Conservation (phyloP, 352 stramenopile genomes). For the Saprolegnia parasitica region DNA sequence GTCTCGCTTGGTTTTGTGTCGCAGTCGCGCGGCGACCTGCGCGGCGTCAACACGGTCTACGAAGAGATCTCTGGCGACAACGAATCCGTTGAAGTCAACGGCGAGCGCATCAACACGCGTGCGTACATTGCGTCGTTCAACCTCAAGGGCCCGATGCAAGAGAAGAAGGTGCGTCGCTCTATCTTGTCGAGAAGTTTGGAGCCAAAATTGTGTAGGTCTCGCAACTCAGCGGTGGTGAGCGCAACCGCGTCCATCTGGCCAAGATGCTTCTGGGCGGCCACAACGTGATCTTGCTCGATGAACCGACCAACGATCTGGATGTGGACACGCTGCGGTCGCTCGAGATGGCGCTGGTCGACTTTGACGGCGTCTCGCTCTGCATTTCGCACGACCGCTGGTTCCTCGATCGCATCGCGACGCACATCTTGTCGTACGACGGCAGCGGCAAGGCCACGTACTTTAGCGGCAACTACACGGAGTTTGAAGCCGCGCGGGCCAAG, state of each 20-base stretch:
- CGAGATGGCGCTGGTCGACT: slow-evolving; percentile 78
- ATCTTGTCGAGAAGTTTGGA: slow-evolving; percentile 32
- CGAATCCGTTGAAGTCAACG: slow-evolving; percentile 71
- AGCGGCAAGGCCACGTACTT: slow-evolving; percentile 72
- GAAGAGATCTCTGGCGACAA: slow-evolving; percentile 84
- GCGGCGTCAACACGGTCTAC: slow-evolving; percentile 61
- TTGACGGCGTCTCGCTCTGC: slow-evolving; percentile 90
- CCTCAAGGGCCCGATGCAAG: slow-evolving; percentile 73
- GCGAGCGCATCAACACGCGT: slow-evolving; percentile 75
- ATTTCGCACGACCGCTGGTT: slow-evolving; percentile 97
- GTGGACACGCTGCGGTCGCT: slow-evolving; percentile 84
- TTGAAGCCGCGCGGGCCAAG: slow-evolving; percentile 38
- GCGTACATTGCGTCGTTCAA: slow-evolving; percentile 86
- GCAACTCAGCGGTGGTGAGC: slow-evolving; percentile 74
- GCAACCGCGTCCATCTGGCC: slow-evolving; percentile 79
- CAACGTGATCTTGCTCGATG: slow-evolving; percentile 86
- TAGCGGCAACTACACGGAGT: slow-evolving; percentile 84
- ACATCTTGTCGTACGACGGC: slow-evolving; percentile 82
- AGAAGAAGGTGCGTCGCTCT: slow-evolving; percentile 50
- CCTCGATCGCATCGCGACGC: slow-evolving; percentile 89
- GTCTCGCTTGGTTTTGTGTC: slow-evolving; percentile 75
- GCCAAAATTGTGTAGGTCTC: no score
- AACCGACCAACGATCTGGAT: slow-evolving; percentile 85
- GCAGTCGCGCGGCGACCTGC: slow-evolving; percentile 69
- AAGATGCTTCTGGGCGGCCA: slow-evolving; percentile 80